Evolutionary conservation across 2,329 filamentous ascomycete species (phyloP).

Genomic region (Hymenoscyphus linearis): DNA sequence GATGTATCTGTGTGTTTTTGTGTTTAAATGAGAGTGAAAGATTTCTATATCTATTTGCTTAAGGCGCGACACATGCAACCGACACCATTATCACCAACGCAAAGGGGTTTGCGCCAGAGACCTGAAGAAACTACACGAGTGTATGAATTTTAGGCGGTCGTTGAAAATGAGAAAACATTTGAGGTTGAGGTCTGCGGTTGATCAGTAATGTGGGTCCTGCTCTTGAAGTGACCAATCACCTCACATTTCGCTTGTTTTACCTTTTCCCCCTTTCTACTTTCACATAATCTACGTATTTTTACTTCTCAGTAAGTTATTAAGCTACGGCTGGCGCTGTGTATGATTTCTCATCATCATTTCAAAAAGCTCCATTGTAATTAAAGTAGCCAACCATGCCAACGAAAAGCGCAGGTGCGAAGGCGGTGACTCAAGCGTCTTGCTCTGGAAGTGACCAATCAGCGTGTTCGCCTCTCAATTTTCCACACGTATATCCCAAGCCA

Average conservation of each 20-base stretch:
- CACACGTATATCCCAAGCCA: not conserved
- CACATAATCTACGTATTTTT: not conserved
- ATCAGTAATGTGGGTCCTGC: not conserved
- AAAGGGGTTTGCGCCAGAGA: too few species aligned
- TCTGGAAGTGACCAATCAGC: conserved; percentile 7
- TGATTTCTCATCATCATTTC: too few species aligned
- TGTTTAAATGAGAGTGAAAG: too few species aligned
- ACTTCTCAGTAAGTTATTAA: not conserved
- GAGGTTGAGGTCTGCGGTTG: not conserved
- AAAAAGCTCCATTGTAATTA: not conserved
- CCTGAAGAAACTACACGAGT: too few species aligned
- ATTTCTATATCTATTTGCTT: too few species aligned
- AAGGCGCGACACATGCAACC: too few species aligned
- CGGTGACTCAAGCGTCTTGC: not conserved
- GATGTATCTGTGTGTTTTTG: too few species aligned
- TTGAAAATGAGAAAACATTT: not conserved
- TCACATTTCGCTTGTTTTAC: not conserved
- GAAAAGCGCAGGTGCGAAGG: not conserved
- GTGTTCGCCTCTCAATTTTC: not conserved
- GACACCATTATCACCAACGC: too few species aligned
- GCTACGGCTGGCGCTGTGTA: too few species aligned
- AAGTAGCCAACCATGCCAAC: not conserved
- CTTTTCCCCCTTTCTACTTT: not conserved
- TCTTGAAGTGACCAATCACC: not conserved
- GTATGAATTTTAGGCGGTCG: not conserved